phyloP scores from a whole-genome alignment of 352 stramenopile species.

The Phytophthora quininea region DNA sequence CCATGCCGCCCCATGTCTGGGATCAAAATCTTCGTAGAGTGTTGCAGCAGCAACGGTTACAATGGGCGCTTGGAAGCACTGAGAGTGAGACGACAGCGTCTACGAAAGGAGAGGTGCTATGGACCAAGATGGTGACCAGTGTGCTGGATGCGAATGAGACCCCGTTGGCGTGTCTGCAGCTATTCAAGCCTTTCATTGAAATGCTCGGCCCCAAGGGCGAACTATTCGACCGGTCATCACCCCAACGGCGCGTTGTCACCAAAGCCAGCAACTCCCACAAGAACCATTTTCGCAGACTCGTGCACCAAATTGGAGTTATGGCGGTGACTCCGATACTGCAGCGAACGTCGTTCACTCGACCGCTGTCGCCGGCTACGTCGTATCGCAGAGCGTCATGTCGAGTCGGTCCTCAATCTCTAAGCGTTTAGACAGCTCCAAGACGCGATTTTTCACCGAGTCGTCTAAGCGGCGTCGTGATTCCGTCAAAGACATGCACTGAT shows the following conservation, averaged over 20 bases:
- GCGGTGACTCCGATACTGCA: slow-evolving; percentile 16
- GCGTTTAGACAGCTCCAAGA: not conserved
- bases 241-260: slow-evolving; percentile 1
- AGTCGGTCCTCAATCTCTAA: slow-evolving; percentile 9
- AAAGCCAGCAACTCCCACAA: not conserved
- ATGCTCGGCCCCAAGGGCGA: slow-evolving; percentile 28
- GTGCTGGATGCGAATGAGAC: slow-evolving; percentile 19
- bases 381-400: not conserved
- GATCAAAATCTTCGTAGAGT: slow-evolving; percentile 17
- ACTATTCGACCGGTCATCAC: slow-evolving; percentile 11
- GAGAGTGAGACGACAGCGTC: not conserved
- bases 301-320: slow-evolving; percentile 13
- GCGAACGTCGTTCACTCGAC: not conserved
- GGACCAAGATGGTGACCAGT: slow-evolving; percentile 14
- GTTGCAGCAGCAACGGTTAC: slow-evolving; percentile 14
- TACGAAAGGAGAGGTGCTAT: slow-evolving; percentile 10
- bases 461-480: slow-evolving; percentile 9
- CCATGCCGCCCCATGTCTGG: slow-evolving; percentile 16
- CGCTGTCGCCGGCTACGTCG: not conserved
- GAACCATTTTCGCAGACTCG: slow-evolving; percentile 7
- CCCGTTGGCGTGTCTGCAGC: slow-evolving; percentile 19
- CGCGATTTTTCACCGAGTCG: slow-evolving; percentile 21
- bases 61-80: slow-evolving; percentile 9
- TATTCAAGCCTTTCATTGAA: slow-evolving; percentile 24
- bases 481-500: not conserved